phyloP scores from a whole-genome alignment of 2,329 filamentous ascomycete species.

The Ophiosphaerella narmari region DNA sequence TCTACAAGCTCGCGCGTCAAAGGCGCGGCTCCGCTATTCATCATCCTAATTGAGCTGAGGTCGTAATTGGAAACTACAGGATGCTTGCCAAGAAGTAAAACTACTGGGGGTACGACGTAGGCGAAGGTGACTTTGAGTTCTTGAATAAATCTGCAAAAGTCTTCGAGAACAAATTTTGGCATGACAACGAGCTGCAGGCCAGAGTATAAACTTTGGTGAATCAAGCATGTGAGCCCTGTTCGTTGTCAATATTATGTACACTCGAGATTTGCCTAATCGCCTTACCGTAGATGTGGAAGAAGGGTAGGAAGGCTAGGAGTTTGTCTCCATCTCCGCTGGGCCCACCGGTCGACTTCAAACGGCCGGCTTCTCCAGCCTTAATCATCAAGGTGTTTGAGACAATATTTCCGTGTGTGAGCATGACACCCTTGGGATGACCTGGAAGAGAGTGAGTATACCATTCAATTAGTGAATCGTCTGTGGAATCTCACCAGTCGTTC shows the following conservation, averaged over 20 bases:
- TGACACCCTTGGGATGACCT: constrained; percentile 84
- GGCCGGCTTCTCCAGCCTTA: constrained; percentile 49
- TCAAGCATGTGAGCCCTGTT: constrained; percentile 69
- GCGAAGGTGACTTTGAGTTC: constrained; percentile 74
- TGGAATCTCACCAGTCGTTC: constrained; percentile 67
- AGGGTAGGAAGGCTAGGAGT: constrained; percentile 79
- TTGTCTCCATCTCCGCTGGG: constrained; percentile 69
- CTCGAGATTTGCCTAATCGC: not conserved
- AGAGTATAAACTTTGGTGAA: constrained; percentile 69
- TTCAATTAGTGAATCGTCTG: too few species aligned
- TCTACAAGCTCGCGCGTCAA: constrained; percentile 80
- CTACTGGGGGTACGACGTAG: constrained; percentile 83
- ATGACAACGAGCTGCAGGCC: constrained; percentile 73
- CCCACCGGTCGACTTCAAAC: constrained; percentile 63
- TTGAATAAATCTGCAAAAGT: constrained; percentile 77
- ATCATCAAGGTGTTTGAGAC: constrained; percentile 67
- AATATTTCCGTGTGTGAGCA: constrained; percentile 82
- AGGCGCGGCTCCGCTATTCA: constrained; percentile 87
- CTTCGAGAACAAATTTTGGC: constrained; percentile 79
- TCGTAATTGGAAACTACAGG: constrained; percentile 81
- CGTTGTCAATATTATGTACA: constrained; percentile 4
- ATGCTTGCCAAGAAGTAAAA: constrained; percentile 79
- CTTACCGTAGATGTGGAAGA: constrained; percentile 88
- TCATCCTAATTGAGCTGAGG: constrained; percentile 75
- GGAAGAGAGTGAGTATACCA: not conserved